These are phyloP conservation scores for Lactarius psammicola DNA, from an alignment of 768 basidiomycete species.

Conservation along the genomic window DNA sequence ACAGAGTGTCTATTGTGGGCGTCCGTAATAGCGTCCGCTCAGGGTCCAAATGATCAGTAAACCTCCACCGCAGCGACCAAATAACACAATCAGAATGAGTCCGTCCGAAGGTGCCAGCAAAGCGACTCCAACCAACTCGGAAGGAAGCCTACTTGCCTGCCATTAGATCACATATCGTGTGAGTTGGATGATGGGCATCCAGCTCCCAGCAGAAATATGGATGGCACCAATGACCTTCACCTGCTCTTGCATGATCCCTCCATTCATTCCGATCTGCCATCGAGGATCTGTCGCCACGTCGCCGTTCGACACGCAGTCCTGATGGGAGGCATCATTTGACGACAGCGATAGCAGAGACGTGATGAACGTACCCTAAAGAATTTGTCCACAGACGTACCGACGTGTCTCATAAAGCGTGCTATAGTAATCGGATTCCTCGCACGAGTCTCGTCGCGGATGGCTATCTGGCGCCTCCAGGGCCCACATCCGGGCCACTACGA, in stretches of 20 bases:
- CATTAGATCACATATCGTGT: neutral
- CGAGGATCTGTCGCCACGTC: neutral
- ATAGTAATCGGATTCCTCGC: neutral
- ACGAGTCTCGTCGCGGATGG: constrained; percentile 9
- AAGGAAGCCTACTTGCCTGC: no score
- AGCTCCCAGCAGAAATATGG: constrained; percentile 20
- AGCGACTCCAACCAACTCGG: no score
- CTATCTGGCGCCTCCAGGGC: constrained; percentile 12
- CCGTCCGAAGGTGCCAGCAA: no score
- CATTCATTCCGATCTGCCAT: constrained; percentile 7
- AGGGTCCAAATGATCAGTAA: neutral
- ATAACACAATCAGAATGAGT: neutral
- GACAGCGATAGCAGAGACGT: neutral
- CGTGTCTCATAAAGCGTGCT: neutral
- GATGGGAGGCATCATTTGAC: neutral
- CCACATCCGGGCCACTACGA: constrained; percentile 21
- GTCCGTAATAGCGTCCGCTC: neutral
- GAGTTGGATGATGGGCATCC: constrained; percentile 24
- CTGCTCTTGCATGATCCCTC: constrained; percentile 18
- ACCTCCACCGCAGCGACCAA: no score
- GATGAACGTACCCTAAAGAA: constrained; percentile 7
- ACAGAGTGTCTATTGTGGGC: no score
- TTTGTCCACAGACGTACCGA: constrained; percentile 11
- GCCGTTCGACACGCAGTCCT: neutral
- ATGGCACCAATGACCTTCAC: constrained; percentile 17